Evolutionary conservation across 352 stramenopile genomes (phyloP), one percentile per base, ranked within the genome.

Genomic region (Phytophthora nicotianae): DNA sequence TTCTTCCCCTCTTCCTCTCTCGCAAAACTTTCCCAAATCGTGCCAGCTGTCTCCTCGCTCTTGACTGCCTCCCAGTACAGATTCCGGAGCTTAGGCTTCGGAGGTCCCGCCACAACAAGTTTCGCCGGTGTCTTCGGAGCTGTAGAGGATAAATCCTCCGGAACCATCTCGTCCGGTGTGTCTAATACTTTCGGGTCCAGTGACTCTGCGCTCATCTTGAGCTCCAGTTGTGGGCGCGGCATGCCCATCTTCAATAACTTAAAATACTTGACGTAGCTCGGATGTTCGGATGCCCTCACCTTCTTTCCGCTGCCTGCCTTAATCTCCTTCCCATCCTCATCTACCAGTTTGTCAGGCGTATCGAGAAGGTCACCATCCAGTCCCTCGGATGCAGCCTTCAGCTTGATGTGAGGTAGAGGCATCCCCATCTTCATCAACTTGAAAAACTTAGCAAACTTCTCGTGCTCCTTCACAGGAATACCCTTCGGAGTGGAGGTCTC

Each of bases 201-300:
- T 9, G 90, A 90, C 74, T 98, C 96, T 10, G 89, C 83, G 7
- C 47, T 81, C 90, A 98, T 97, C 32, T 96, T 97, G 66, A 98
- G 70, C 52, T 98, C 92, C 8, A 98, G 77, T 35, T 96, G 93
- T 19, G 87, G 83, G 46, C 89, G 81, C 7, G 96, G 96, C 83
- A 99, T 94, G 5, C 93, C 94, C 72, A 98, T 93, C 68, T 97
- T 98, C 38, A 95, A 72, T 86, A 99, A 95, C 70, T 98, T 98
- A 77, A 98, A 98, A 81, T 98, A 98, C 72, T 98, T 98, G 49
- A 64, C 66, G 62, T 97, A 98, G 47, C 74, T 81, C 14, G 90
- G 90, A 58, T 98, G 91, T 53, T 98, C 82, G 7, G 62, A 81
- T 38, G 65, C 79, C 47, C 84, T 88, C 26, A 87, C 67, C 40